Conservation (phyloP, 2,329 filamentous ascomycete genomes). For the Phoma sp. region DNA sequence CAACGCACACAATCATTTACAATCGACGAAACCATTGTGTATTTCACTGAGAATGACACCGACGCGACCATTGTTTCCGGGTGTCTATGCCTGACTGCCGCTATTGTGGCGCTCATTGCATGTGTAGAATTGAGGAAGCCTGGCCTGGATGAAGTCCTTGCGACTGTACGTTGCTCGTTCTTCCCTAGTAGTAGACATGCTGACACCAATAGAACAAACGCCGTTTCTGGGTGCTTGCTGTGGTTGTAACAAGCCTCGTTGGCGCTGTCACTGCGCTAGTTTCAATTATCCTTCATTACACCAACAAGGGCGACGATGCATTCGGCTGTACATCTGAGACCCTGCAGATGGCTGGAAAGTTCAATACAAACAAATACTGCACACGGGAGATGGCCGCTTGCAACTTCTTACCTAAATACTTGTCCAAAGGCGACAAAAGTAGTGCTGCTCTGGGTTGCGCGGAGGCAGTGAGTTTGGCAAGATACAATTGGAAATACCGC, state of each 20-base stretch:
- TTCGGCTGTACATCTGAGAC: conserved; percentile 34
- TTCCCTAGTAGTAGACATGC: not conserved
- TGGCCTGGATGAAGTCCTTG: conserved; percentile 32
- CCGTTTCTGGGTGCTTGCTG: conserved; percentile 34
- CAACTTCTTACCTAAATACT: conserved; percentile 26
- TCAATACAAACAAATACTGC: conserved; percentile 37
- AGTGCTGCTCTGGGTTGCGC: conserved; percentile 31
- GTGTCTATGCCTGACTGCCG: conserved; percentile 32
- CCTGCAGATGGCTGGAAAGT: conserved; percentile 24
- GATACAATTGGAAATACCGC: not conserved
- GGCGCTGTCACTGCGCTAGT: conserved; percentile 28
- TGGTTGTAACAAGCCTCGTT: conserved; percentile 25
- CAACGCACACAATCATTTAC: conserved; percentile 24
- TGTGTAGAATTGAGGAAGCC: conserved; percentile 32
- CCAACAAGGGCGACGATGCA: conserved; percentile 29
- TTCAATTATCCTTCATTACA: conserved; percentile 34
- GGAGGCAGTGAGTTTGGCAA: conserved; percentile 30
- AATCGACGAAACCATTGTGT: conserved; percentile 35
- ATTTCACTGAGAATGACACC: conserved; percentile 31
- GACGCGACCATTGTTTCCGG: conserved; percentile 37
- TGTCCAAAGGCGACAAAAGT: conserved; percentile 18
- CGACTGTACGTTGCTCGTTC: conserved; percentile 22
- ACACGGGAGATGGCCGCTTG: conserved; percentile 37
- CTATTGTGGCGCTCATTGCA: conserved; percentile 31
- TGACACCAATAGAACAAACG: conserved; percentile 28